Evolutionary conservation across 2,329 filamentous ascomycete genomes (phyloP), one percentile per base, ranked within the genome.

Genomic region (Botrytis pseudocinerea): DNA sequence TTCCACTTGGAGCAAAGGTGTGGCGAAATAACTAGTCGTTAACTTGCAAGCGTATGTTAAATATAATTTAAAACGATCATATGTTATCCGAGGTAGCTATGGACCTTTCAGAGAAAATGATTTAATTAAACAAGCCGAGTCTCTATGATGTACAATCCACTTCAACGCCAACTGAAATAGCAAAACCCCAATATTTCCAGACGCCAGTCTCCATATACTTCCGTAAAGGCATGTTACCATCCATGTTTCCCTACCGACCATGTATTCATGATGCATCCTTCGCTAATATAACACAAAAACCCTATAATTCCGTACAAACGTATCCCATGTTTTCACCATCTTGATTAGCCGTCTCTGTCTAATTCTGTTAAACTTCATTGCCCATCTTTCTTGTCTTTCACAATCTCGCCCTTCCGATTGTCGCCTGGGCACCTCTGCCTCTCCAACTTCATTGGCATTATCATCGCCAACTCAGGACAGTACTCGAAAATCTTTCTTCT

Each of bases 381-480:
- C 2, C 25, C 64, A 3, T 61, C n/a, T 38, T 32, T 35, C n/a
- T 35, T 61, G 10, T 32, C 42, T 22, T 66, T 51, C 3, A 28
- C 28, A 54, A 64, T 51, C 16, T 62, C 71, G 5, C 71, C 71
- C 35, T 32, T 54, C 20, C n/a, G 10, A 54, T 73, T 73, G 42
- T 73, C 71, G n/a, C 64, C 71, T 6, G n/a, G 16, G 12, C 72
- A 73, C 40, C 72, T 73, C 25, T 73, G 48, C 72, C 68, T 73
- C 12, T 86, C 84, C 9, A 87, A 80, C 79, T 87, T 87, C 87
- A 89, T 89, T 69, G 86, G 84, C 83, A 88, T 84, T 73, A 88
- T 85, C 79, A 89, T 82, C 75, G 82, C 84, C 35, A 89, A 78
- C 78, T 89, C 87, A 2, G 87, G 87, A 75, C 87, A 89, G 79